Evolutionary conservation across 1,284 basidiomycete genomes (phyloP), one percentile per base, ranked within the genome.

Genomic region (Cryptococcus hybrid): DNA sequence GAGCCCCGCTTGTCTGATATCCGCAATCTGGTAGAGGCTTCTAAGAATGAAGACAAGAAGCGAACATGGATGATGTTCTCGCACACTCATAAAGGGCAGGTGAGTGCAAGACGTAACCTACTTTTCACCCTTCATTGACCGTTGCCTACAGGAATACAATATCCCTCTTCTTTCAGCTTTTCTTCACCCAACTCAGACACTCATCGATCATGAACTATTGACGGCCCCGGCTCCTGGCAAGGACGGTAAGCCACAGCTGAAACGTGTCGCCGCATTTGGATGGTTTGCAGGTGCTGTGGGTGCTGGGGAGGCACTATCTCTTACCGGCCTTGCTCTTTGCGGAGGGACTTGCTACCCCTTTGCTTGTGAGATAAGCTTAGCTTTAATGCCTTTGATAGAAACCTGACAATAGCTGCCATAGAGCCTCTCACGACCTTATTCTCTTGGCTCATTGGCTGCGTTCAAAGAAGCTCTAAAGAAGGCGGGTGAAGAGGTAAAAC

Each of bases 251-350:
- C 65, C 70, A 3, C 78, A 81, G 38, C 86, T 88, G 8, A 88
- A 88, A 73, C 80, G 92, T 18, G 88, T 88, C 0, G 89, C 92
- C 9, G 91, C 87, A 0, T 93, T 94, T 76, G 91, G 91, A 0
- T 90, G 87, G 86, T 90, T 86, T 67, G 90, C 91, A 0, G 90
- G 91, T 72, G 88, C 90, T 56, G 89, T 89, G 8, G 92, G 92
- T 6, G 86, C 87, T 1, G 83, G 91, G 0, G 91, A 94, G 76
- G 87, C 88, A 0, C 81, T 95, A 30, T 84, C 83, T 3, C 83
- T 88, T 4, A 85, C 90, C 67, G 90, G 89, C 0, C 86, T 90
- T 40, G 84, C 85, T 5, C 85, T 91, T 82, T 94, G 5, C 84
- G 87, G 69, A 79, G 85, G 92, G 92, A 0, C 82, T 90, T 7